phyloP scores from a whole-genome alignment of 2,329 filamentous ascomycete species.

The Aureobasidium sp. region DNA sequence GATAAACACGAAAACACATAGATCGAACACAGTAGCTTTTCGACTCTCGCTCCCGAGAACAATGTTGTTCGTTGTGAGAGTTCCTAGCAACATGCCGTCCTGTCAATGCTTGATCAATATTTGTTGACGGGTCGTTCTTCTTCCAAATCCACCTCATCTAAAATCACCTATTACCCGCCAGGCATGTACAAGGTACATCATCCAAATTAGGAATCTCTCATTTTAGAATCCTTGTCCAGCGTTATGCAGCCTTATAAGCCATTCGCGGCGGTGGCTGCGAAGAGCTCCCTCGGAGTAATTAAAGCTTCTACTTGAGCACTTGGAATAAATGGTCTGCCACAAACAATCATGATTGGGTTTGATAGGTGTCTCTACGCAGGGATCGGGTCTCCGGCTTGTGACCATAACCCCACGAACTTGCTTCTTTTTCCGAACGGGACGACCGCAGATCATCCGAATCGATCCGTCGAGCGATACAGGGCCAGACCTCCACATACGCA shows the following conservation, averaged over 20 bases:
- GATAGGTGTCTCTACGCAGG: not conserved
- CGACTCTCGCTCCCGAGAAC: not conserved
- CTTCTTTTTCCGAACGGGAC: not conserved
- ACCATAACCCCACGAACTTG: not conserved
- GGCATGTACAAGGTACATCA: not conserved
- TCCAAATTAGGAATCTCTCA: not conserved
- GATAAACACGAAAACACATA: not conserved
- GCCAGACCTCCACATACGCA: not conserved
- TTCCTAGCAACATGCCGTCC: not conserved
- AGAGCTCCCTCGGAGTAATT: not conserved
- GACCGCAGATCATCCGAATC: not conserved
- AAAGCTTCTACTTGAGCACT: not conserved
- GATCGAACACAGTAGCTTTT: not conserved
- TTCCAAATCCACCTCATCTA: not conserved
- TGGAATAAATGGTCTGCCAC: not conserved
- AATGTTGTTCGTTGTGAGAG: not conserved
- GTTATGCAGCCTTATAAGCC: constrained; percentile 1
- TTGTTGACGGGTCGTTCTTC: not conserved
- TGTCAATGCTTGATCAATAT: not conserved
- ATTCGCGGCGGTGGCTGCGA: not conserved
- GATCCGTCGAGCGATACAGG: not conserved
- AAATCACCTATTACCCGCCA: not conserved
- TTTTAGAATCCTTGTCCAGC: not conserved
- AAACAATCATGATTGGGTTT: not conserved
- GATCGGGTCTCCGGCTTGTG: not conserved